A percentile compares a stretch with the other conserved stretches of the same genome.
Evolutionary conservation across 345 rosid species (phyloP).

Genomic region (Angophora floribunda): DNA sequence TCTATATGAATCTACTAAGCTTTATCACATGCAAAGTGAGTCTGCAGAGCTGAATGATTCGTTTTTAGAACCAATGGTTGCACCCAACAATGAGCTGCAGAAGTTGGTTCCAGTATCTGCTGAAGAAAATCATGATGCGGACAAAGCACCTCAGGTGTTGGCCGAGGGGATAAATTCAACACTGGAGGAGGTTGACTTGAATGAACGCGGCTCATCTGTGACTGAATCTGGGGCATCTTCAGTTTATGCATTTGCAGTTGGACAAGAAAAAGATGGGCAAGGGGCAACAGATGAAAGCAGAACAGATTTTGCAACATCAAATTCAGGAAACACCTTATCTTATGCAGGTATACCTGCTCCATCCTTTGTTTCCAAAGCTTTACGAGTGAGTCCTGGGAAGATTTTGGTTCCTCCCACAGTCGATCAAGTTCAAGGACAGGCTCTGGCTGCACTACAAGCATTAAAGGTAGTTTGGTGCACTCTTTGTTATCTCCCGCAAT

Average conservation of each 20-base stretch:
- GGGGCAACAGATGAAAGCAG: slow-evolving; percentile 14
- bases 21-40: slow-evolving; percentile 9
- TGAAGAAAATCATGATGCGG: slow-evolving; percentile 24
- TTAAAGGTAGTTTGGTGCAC: slow-evolving; percentile 48
- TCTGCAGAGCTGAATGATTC: slow-evolving; percentile 12
- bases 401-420: slow-evolving; percentile 69
- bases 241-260: slow-evolving; percentile 15
- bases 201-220: slow-evolving; percentile 20
- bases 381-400: slow-evolving; percentile 64
- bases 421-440: slow-evolving; percentile 91
- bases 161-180: slow-evolving; percentile 20
- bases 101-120: slow-evolving; percentile 6
- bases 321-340: slow-evolving; percentile 23
- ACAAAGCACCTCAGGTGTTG: slow-evolving; percentile 10
- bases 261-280: slow-evolving; percentile 14
- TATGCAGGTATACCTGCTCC: slow-evolving; percentile 91
- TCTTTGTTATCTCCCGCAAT: not conserved
- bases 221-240: slow-evolving; percentile 19
- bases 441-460: slow-evolving; percentile 76
- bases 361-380: slow-evolving; percentile 49
- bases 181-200: slow-evolving; percentile 19
- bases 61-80: slow-evolving; percentile 20
- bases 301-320: slow-evolving; percentile 20
- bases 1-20: slow-evolving; percentile 9
- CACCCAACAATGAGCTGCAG: slow-evolving; percentile 12